Evolutionary conservation across 2,329 filamentous ascomycete genomes (phyloP).

Genomic region (Incumbomyces delicatus): DNA sequence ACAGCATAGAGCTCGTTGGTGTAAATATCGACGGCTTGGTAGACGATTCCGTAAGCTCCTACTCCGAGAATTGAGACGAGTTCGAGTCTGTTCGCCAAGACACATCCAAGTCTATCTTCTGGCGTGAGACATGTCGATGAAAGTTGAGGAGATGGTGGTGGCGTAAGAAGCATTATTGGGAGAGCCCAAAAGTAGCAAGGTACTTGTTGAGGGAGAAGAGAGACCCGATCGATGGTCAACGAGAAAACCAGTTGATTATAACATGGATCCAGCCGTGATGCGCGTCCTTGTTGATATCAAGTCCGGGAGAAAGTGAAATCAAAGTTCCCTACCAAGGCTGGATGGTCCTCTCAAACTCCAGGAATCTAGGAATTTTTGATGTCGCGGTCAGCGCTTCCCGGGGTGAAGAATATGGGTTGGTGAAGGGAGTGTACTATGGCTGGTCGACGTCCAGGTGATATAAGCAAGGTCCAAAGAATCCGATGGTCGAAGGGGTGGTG

Average conservation of each 20-base stretch:
- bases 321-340: background rate
- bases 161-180: conserved; percentile 38
- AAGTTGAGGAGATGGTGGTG: conserved; percentile 34
- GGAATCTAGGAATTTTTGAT: conserved; percentile 12
- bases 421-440: conserved; percentile 6
- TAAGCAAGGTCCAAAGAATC: conserved; percentile 3
- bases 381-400: conserved; percentile 1
- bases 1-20: conserved; percentile 80
- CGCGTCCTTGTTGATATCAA: conserved; percentile 15
- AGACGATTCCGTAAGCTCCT: conserved; percentile 94
- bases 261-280: conserved; percentile 19
- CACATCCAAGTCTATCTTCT: conserved; percentile 75
- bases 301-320: conserved; percentile 12
- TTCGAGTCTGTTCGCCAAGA: conserved; percentile 74
- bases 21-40: conserved; percentile 75
- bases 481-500: background rate
- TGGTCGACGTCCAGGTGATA: conserved; percentile 9
- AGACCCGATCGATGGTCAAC: conserved; percentile 17
- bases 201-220: conserved; percentile 19
- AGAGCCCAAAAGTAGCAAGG: conserved; percentile 28
- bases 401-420: conserved; percentile 7
- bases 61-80: conserved; percentile 79
- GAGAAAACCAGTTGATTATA: conserved; percentile 17
- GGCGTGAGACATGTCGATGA: conserved; percentile 50
- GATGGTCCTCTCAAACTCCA: conserved; percentile 5